These are phyloP conservation scores for Alternaria sp. DNA, from an alignment of 2,329 filamentous ascomycete species.

Conservation along the genomic window DNA sequence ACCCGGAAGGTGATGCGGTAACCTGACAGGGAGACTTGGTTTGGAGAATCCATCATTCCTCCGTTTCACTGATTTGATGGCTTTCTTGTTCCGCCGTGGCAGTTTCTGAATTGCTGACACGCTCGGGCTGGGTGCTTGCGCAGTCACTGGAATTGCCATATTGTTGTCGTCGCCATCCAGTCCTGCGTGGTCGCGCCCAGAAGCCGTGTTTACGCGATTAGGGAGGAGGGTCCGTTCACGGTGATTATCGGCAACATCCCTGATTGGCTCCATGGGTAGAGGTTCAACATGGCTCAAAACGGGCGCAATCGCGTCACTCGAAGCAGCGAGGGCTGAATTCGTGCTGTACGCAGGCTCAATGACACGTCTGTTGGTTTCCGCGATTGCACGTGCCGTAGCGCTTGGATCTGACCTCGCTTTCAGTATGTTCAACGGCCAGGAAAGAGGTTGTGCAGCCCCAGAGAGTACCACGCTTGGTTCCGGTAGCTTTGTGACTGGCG, in stretches of 20 bases:
- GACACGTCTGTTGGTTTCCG: not conserved
- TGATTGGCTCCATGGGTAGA: constrained; percentile 12
- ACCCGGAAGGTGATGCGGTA: constrained; percentile 1
- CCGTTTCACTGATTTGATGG: constrained; percentile 15
- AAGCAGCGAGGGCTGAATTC: not conserved
- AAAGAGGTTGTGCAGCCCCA: not conserved
- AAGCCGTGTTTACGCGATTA: constrained; percentile 12
- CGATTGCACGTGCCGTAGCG: not conserved
- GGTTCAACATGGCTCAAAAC: not conserved
- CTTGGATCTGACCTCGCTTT: not conserved
- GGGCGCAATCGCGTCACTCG: not conserved
- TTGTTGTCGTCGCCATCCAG: not conserved
- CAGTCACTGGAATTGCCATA: not conserved
- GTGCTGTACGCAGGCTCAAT: not conserved
- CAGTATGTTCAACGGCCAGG: not conserved
- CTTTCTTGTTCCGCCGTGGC: constrained; percentile 9
- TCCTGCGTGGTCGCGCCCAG: constrained; percentile 8
- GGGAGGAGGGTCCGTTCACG: constrained; percentile 22
- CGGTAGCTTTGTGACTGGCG: not conserved
- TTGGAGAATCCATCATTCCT: not conserved
- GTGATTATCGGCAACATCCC: constrained; percentile 13
- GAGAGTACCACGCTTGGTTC: not conserved
- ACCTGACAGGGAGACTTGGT: not conserved
- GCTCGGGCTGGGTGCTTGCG: not conserved
- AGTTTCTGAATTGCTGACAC: not conserved